Evolutionary conservation across 2,329 filamentous ascomycete genomes (phyloP).

Genomic region (Aspergillus pseudotamarii): DNA sequence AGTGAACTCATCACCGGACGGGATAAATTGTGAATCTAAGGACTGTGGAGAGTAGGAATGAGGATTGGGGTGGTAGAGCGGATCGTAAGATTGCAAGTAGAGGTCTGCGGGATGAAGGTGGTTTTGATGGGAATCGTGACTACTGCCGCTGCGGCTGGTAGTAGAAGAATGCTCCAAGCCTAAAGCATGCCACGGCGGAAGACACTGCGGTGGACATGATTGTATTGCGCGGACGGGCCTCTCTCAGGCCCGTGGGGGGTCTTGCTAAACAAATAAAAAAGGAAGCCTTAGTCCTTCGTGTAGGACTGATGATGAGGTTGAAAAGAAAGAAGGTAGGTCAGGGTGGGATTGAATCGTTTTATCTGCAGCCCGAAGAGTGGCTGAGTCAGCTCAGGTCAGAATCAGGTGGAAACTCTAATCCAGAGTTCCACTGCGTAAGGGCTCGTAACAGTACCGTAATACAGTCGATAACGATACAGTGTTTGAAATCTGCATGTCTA

Average conservation of each 20-base stretch:
- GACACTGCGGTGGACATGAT: constrained; percentile 11
- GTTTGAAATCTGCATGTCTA: background rate
- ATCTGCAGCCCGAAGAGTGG: background rate
- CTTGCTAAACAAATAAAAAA: background rate
- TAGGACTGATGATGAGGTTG: background rate
- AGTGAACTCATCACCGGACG: constrained; percentile 9
- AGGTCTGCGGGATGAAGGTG: background rate
- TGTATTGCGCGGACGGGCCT: constrained; percentile 13
- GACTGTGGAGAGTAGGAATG: background rate
- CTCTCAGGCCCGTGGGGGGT: constrained; percentile 9
- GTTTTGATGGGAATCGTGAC: constrained; percentile 2
- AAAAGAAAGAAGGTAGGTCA: background rate
- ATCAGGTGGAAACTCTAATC: background rate
- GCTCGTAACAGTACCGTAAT: background rate
- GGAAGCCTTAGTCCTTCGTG: background rate
- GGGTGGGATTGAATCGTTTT: background rate
- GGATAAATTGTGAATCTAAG: constrained; percentile 10
- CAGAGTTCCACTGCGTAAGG: background rate
- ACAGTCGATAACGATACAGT: background rate
- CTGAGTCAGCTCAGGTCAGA: background rate
- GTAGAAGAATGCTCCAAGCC: background rate
- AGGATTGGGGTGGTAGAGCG: background rate
- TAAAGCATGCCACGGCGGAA: background rate
- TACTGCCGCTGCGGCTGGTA: constrained; percentile 7
- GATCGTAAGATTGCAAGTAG: background rate